These are phyloP conservation scores for Erodium texanum DNA, from an alignment of 441 rosid species.

Conservation along the genomic window DNA sequence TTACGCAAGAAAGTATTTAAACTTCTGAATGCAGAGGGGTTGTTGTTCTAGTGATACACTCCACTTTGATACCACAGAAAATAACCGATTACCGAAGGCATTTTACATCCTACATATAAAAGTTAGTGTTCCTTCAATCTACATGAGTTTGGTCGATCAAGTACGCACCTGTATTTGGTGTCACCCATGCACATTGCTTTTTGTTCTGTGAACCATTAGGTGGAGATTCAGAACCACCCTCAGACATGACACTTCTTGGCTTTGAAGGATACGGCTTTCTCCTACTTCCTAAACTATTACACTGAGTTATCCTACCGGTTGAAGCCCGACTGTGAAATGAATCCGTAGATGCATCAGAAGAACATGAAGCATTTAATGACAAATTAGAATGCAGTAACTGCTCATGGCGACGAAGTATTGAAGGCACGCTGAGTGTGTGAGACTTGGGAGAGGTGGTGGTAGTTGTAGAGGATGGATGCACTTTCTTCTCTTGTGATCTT, in stretches of 20 bases:
- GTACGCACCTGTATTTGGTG: constrained; percentile 61
- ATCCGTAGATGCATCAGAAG: constrained; percentile 87
- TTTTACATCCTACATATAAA: neutral
- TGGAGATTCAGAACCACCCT: constrained; percentile 62
- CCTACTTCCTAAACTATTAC: constrained; percentile 47
- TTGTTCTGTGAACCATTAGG: constrained; percentile 41
- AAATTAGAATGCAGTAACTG: constrained; percentile 53
- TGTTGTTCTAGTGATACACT: neutral
- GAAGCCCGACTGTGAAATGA: constrained; percentile 79
- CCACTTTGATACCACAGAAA: neutral
- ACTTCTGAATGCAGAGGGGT: neutral
- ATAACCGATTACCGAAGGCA: neutral
- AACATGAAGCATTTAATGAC: constrained; percentile 80
- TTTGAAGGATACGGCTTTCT: constrained; percentile 50
- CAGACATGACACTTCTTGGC: constrained; percentile 68
- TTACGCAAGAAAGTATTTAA: neutral
- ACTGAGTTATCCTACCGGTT: constrained; percentile 57
- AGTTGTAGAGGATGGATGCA: constrained; percentile 25
- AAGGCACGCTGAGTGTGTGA: constrained; percentile 38
- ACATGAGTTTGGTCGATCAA: constrained; percentile 16
- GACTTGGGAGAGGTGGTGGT: constrained; percentile 42
- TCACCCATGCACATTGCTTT: constrained; percentile 86
- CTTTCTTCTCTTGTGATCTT: constrained; percentile 12
- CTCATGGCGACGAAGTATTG: constrained; percentile 64
- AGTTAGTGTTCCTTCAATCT: neutral